Evolutionary conservation across 768 basidiomycete species (phyloP).

Genomic region (Leccinellum luteum): DNA sequence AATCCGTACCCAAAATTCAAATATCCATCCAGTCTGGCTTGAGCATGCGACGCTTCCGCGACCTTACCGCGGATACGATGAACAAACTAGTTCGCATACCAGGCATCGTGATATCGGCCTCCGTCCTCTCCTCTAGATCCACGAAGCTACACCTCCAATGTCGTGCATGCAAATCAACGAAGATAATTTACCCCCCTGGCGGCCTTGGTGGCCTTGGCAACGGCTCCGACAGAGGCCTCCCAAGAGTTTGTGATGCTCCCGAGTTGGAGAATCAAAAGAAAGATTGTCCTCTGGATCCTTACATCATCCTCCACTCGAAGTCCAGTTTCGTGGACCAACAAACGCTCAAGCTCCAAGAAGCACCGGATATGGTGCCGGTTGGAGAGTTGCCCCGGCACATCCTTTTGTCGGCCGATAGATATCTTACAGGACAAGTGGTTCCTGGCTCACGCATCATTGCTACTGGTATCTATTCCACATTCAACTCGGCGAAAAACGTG

Average conservation of each 20-base stretch:
- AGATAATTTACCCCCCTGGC: conserved; percentile 70
- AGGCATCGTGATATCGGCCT: conserved; percentile 97
- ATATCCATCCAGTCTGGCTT: conserved; percentile 86
- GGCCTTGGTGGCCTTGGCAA: conserved; percentile 86
- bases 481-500: conserved; percentile 84
- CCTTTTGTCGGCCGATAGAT: conserved; percentile 86
- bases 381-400: conserved; percentile 97
- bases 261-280: conserved; percentile 83
- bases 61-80: conserved; percentile 90
- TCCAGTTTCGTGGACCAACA: conserved; percentile 96
- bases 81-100: conserved; percentile 95
- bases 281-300: conserved; percentile 94
- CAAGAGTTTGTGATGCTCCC: conserved; percentile 83
- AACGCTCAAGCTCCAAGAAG: conserved; percentile 94
- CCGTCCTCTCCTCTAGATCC: conserved; percentile 88
- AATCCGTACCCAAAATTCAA: conserved; percentile 72
- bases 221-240: conserved; percentile 81
- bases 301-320: conserved; percentile 91
- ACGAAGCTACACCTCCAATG: conserved; percentile 92
- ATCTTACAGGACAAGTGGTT: conserved; percentile 89
- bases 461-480: conserved; percentile 96
- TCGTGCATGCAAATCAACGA: conserved; percentile 80
- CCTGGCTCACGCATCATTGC: conserved; percentile 95
- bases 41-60: conserved; percentile 91
- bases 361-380: conserved; percentile 99